phyloP scores from a whole-genome alignment of 805 yeast genomes.

The Yarrowia divulgata region DNA sequence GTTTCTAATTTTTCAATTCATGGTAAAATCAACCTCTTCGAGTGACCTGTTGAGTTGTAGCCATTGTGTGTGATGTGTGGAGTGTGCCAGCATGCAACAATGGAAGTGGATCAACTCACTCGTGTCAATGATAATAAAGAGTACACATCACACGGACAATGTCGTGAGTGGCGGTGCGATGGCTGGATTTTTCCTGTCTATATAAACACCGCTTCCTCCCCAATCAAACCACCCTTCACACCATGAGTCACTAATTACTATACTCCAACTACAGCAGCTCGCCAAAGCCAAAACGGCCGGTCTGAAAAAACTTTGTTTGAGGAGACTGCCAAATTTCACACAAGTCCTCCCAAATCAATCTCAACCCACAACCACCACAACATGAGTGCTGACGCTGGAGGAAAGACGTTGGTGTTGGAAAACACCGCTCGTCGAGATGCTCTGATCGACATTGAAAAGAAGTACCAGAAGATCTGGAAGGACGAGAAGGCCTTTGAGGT shows the following conservation, averaged over 20 bases:
- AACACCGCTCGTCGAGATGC: slow-evolving; percentile 92
- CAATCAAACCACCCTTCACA: neutral
- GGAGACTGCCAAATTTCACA: slow-evolving; percentile 5
- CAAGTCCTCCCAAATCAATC: neutral
- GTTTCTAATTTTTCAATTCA: too few relatives aligned
- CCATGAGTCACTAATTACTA: neutral
- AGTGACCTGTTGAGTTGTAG: too few relatives aligned
- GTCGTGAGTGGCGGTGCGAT: neutral
- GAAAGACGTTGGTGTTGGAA: slow-evolving; percentile 34
- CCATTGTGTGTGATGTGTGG: too few relatives aligned
- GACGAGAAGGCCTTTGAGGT: slow-evolving; percentile 86
- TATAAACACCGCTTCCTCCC: neutral
- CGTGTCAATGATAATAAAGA: too few relatives aligned
- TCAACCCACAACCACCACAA: neutral
- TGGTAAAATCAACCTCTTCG: too few relatives aligned
- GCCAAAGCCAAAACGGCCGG: neutral
- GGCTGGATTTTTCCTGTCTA: too few relatives aligned
- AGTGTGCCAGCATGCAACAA: too few relatives aligned
- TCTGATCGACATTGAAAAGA: slow-evolving; percentile 84
- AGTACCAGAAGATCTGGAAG: slow-evolving; percentile 86
- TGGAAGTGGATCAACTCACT: too few relatives aligned
- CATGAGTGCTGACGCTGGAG: slow-evolving; percentile 38
- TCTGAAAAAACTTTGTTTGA: neutral
- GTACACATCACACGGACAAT: neutral
- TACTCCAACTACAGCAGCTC: too few relatives aligned